Evolutionary conservation across 495 filamentous ascomycete genomes (phyloP), one percentile per base, ranked within the genome.

Genomic region (Massariosphaeria phaeospora): DNA sequence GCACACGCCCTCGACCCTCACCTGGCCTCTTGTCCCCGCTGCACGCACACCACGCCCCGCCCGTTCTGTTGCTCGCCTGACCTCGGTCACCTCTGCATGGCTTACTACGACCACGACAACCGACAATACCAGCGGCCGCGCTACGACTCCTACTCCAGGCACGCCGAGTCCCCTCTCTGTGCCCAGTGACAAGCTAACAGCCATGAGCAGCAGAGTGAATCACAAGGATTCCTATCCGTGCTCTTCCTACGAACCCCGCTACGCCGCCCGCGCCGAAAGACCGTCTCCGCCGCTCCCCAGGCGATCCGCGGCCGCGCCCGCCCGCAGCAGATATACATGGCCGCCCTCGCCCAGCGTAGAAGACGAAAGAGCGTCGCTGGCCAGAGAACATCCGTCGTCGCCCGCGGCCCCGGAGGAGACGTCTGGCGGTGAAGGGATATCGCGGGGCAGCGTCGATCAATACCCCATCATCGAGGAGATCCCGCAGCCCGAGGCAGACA

Each of bases 391-490:
- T 17, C 34, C 49, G 7, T 42, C 38, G 36, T 47, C 61, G 26
- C 39, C 15, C 15, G 55, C 45, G 21, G 25, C 30, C 13, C 10
- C 57, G 21, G 35, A 52, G 40, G 52, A 57, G 17, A 60, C 63
- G 17, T 39, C 47, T 18, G 41, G 59, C 44, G 58, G 66, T 57
- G 67, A 69, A 40, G 63, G 44, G 12, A 43, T 20, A 40, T 50
- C 47, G 45, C 67, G 70, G 31, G 70, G 70, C 26, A 63, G 52
- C 30, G 54, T 72, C 57, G 69, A 71, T 59, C 70, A 72, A 42
- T 65, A 70, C 35, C 69, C 70, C n/a, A 60, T 72, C 13, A 60
- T 72, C 26, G 34, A 67, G 27, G 69, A 67, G 25, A 57, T 65
- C 38, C 54, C 64, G 20, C 62, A 38, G 21, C 51, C 48, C 6